A percentile compares a stretch with the other conserved stretches of the same genome.
Evolutionary conservation across 495 filamentous ascomycete species (phyloP).

Genomic region (Xylaria curta): DNA sequence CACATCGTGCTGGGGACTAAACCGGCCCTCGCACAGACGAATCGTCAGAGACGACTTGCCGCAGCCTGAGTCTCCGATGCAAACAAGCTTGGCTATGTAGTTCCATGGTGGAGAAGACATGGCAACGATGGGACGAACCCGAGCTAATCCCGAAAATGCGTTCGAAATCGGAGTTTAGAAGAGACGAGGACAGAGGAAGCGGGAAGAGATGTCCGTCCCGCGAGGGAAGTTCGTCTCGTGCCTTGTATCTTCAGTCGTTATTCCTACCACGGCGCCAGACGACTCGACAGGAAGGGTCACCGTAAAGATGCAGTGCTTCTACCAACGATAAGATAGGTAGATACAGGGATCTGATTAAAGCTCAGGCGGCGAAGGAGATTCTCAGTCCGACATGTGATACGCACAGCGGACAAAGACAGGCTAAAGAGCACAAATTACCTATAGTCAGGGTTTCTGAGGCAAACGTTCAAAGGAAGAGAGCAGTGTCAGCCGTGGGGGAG

Average conservation of each 20-base stretch:
- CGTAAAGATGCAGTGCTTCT: background rate
- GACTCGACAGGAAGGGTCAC: background rate
- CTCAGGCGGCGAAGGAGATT: background rate
- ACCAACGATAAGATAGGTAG: slow-evolving; percentile 2
- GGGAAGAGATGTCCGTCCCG: background rate
- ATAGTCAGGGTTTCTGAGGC: background rate
- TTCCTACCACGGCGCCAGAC: background rate
- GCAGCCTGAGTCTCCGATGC: slow-evolving; percentile 92
- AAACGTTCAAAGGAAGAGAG: slow-evolving; percentile 13
- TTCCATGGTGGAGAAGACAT: slow-evolving; percentile 80
- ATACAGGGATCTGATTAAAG: background rate
- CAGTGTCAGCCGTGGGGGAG: slow-evolving; percentile 13
- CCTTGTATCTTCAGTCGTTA: background rate
- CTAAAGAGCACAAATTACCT: background rate
- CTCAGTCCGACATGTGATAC: background rate
- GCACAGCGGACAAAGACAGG: slow-evolving; percentile 6
- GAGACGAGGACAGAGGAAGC: slow-evolving; percentile 8
- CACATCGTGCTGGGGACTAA: slow-evolving; percentile 90
- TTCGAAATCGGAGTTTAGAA: slow-evolving; percentile 1
- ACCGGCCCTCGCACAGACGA: slow-evolving; percentile 95
- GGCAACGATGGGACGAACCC: slow-evolving; percentile 14
- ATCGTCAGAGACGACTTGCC: slow-evolving; percentile 91
- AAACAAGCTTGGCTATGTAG: slow-evolving; percentile 98
- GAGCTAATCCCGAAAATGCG: slow-evolving; percentile 4
- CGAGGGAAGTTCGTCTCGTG: slow-evolving; percentile 2